Percentiles rank a stretch among this genome's conserved stretches.
Evolutionary conservation across 148 eudicot species (phyloP).

Genomic region (Heliamphora exappendiculata): DNA sequence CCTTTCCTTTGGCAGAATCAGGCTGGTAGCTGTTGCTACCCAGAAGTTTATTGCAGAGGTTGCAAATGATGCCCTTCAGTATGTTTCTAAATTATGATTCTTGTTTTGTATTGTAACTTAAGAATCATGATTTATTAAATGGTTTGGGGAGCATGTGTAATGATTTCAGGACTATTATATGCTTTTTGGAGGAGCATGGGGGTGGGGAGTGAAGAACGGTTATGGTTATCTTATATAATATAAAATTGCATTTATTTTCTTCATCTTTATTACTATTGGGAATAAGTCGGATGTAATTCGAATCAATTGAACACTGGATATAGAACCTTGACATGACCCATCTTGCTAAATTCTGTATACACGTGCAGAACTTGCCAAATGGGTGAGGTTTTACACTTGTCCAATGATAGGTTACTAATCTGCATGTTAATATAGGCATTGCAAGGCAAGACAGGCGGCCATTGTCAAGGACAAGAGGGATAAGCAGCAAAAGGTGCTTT

Average conservation of each 20-base stretch:
- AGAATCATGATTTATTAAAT: not conserved
- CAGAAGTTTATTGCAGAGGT: constrained; percentile 89
- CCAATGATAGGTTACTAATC: not conserved
- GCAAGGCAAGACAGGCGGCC: constrained; percentile 85
- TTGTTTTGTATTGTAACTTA: not conserved
- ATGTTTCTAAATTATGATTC: constrained; percentile 25
- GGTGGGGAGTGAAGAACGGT: not conserved
- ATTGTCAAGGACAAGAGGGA: constrained; percentile 86
- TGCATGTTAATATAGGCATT: constrained; percentile 48
- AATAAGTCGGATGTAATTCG: not conserved
- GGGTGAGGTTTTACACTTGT: not conserved
- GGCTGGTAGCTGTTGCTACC: constrained; percentile 91
- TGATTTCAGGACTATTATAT: not conserved
- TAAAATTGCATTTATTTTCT: too few species aligned
- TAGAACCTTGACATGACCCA: not conserved
- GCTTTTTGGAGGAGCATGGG: not conserved
- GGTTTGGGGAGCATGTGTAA: not conserved
- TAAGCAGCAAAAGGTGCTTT: constrained; percentile 70
- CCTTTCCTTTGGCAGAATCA: constrained; percentile 38
- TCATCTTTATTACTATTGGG: not conserved
- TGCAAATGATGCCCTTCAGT: constrained; percentile 91
- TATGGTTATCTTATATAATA: not conserved
- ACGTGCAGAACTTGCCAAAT: not conserved
- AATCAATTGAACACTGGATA: not conserved
- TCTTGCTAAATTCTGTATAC: not conserved